These are phyloP conservation scores for Saccharomycopsis fibuligera DNA, from an alignment of 805 yeast species.

Conservation along the genomic window DNA sequence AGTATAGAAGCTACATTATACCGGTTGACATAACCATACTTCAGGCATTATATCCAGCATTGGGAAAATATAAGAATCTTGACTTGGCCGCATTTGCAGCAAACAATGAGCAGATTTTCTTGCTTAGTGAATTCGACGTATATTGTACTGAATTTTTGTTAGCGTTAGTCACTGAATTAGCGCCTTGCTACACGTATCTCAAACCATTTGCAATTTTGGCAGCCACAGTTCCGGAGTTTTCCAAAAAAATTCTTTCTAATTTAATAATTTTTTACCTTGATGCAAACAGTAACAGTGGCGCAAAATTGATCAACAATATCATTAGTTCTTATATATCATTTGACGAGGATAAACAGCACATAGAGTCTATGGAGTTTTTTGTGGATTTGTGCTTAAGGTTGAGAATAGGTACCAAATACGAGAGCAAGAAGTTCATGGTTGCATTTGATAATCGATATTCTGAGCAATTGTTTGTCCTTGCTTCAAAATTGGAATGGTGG, in stretches of 20 bases:
- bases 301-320: constrained; percentile 24
- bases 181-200: background rate
- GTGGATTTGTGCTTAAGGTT: constrained; percentile 31
- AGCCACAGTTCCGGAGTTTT: background rate
- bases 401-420: constrained; percentile 35
- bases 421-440: constrained; percentile 25
- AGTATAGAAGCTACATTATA: background rate
- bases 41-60: background rate
- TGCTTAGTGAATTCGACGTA: constrained; percentile 2
- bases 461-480: constrained; percentile 27
- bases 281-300: background rate
- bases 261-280: constrained; percentile 16
- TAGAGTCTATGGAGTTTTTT: constrained; percentile 24
- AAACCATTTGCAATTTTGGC: constrained; percentile 4
- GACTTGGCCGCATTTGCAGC: background rate
- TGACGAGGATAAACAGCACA: constrained; percentile 14
- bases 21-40: background rate
- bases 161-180: constrained; percentile 5
- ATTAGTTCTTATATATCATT: constrained; percentile 19
- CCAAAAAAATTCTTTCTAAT: constrained; percentile 6
- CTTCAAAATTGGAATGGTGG: constrained; percentile 30
- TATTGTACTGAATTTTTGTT: constrained; percentile 9
- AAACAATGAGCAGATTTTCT: too few relatives aligned
- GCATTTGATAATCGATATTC: constrained; percentile 31
- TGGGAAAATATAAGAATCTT: background rate